Percentiles rank a stretch among this genome's conserved stretches.
These are phyloP conservation scores for Pseudogymnoascus sp. DNA, from an alignment of 2,329 filamentous ascomycete genomes.

Conservation along the genomic window DNA sequence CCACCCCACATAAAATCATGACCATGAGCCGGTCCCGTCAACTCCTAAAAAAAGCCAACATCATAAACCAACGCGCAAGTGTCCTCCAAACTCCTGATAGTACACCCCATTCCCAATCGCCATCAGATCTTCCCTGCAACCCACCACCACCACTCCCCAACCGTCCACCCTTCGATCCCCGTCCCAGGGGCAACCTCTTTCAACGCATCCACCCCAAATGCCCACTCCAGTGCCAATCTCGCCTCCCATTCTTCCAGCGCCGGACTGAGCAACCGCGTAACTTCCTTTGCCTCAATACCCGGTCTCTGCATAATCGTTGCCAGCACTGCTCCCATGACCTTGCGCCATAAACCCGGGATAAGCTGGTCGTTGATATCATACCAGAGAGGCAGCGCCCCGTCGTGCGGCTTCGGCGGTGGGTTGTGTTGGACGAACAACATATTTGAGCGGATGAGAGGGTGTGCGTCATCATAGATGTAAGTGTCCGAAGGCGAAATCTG, in stretches of 20 bases:
- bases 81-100: background rate
- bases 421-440: background rate
- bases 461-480: slow-evolving; percentile 48
- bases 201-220: slow-evolving; percentile 40
- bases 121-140: slow-evolving; percentile 32
- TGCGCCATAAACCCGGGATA: slow-evolving; percentile 53
- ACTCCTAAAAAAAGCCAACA: background rate
- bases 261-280: slow-evolving; percentile 47
- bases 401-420: slow-evolving; percentile 33
- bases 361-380: slow-evolving; percentile 56
- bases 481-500: slow-evolving; percentile 46
- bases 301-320: slow-evolving; percentile 56
- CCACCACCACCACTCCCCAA: slow-evolving; percentile 62
- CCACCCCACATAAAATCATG: background rate
- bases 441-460: slow-evolving; percentile 24
- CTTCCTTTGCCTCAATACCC: slow-evolving; percentile 42
- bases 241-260: slow-evolving; percentile 56
- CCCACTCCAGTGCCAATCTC: slow-evolving; percentile 49
- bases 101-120: background rate
- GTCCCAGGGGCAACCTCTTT: slow-evolving; percentile 28
- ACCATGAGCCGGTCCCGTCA: background rate
- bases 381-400: slow-evolving; percentile 57
- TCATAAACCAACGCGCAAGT: background rate
- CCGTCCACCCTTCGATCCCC: slow-evolving; percentile 34
- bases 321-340: slow-evolving; percentile 52